Evolutionary conservation across 2,329 filamentous ascomycete species (phyloP).

Genomic region (Penicillium sp.): DNA sequence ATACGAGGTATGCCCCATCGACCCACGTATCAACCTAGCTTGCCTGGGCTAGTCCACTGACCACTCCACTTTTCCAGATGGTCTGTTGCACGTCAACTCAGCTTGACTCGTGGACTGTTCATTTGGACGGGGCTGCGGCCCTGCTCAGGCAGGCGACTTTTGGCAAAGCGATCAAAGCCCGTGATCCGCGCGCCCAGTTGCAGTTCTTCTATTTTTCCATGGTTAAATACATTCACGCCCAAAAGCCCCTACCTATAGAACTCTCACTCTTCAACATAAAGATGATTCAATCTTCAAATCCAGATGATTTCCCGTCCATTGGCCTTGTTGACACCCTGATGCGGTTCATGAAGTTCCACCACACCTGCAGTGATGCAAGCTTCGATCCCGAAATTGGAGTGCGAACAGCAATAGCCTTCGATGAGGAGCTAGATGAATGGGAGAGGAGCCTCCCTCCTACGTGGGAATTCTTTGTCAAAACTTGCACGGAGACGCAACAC

Average conservation of each 20-base stretch:
- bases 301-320: constrained; percentile 10
- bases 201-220: constrained; percentile 20
- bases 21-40: background rate
- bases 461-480: constrained; percentile 13
- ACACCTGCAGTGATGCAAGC: constrained; percentile 3
- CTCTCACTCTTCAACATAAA: constrained; percentile 16
- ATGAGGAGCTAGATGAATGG: constrained; percentile 22
- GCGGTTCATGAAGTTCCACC: constrained; percentile 17
- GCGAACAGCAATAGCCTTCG: constrained; percentile 8
- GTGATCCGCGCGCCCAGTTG: constrained; percentile 10
- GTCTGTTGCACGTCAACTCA: constrained; percentile 17
- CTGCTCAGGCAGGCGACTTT: constrained; percentile 15
- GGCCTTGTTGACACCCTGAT: constrained; percentile 21
- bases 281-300: background rate
- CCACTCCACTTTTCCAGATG: constrained; percentile 13
- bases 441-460: constrained; percentile 13
- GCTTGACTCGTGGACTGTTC: constrained; percentile 18
- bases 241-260: constrained; percentile 6
- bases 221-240: constrained; percentile 19
- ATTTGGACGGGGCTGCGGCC: constrained; percentile 22
- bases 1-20: constrained; percentile 19
- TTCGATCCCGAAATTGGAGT: constrained; percentile 1
- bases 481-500: constrained; percentile 8
- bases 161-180: background rate
- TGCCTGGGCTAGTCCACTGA: background rate